Conservation (phyloP, 2,329 filamentous ascomycete genomes). For the Monilinia laxa region DNA sequence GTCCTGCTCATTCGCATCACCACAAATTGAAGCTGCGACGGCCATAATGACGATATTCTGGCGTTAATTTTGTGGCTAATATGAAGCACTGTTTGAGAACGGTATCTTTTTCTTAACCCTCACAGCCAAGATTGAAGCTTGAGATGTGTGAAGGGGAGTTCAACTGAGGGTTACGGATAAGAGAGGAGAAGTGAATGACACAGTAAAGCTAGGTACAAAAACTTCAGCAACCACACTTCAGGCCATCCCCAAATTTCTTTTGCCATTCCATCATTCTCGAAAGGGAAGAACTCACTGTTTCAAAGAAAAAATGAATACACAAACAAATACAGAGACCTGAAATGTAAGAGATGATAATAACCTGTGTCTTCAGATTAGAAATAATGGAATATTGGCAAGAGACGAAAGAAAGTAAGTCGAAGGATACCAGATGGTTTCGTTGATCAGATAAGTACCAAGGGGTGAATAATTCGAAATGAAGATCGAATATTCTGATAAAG, state of each 20-base stretch:
- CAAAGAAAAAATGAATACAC: background rate
- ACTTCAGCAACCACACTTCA: background rate
- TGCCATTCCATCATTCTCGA: background rate
- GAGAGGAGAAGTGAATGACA: background rate
- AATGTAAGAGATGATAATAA: background rate
- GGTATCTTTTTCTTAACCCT: background rate
- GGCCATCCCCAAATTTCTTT: background rate
- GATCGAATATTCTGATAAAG: background rate
- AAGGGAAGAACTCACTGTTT: background rate
- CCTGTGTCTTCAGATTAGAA: background rate
- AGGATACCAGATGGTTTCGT: background rate
- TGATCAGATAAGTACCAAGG: background rate
- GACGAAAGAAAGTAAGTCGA: background rate
- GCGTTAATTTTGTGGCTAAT: background rate
- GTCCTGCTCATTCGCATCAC: slow-evolving; percentile 24
- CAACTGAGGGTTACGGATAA: background rate
- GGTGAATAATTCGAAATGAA: background rate
- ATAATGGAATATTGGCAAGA: background rate
- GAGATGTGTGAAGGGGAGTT: background rate
- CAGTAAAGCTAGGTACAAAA: slow-evolving; percentile 1
- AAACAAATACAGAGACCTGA: background rate
- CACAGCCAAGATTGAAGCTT: background rate
- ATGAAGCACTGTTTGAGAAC: background rate
- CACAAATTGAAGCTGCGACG: slow-evolving; percentile 16
- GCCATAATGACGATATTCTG: slow-evolving; percentile 13